Conservation (phyloP, 495 filamentous ascomycete species). For the Acidomyces sp. region DNA sequence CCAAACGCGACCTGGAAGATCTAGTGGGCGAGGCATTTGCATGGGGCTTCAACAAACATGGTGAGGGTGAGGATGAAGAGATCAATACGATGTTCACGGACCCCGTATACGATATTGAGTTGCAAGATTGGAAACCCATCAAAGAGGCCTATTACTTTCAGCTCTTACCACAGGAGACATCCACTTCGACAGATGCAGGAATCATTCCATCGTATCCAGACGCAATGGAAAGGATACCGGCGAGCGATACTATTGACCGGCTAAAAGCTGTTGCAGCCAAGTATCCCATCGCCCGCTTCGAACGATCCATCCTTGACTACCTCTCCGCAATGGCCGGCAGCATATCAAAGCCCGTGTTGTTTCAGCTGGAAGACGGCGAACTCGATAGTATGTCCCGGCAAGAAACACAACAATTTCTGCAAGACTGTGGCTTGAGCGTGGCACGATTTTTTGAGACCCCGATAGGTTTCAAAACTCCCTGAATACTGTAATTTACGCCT, state of each 20-base stretch:
- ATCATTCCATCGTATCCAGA: constrained; percentile 6
- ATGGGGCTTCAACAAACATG: constrained; percentile 7
- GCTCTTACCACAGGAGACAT: not conserved
- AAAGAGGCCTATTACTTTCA: constrained; percentile 11
- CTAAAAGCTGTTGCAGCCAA: constrained; percentile 6
- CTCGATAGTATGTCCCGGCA: constrained; percentile 22
- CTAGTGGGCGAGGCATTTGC: constrained; percentile 13
- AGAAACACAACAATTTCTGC: constrained; percentile 22
- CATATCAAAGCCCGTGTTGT: constrained; percentile 21
- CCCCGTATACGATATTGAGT: constrained; percentile 16
- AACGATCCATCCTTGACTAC: constrained; percentile 18
- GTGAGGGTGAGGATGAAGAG: constrained; percentile 1
- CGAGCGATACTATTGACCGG: constrained; percentile 5
- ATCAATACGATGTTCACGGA: constrained; percentile 24
- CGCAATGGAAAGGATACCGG: constrained; percentile 6
- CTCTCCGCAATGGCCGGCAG: constrained; percentile 18
- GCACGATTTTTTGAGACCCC: constrained; percentile 2
- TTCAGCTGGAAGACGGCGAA: constrained; percentile 25
- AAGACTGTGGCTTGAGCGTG: constrained; percentile 3
- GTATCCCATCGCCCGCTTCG: constrained; percentile 18
- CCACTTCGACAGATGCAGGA: constrained; percentile 7
- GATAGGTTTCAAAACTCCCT: not conserved
- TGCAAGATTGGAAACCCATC: constrained; percentile 21
- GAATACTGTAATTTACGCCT: too few relatives aligned
- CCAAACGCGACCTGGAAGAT: constrained; percentile 19